Conservation (phyloP, 225 moss, liverwort and hornwort species). For the Sphagnum tenellum region DNA sequence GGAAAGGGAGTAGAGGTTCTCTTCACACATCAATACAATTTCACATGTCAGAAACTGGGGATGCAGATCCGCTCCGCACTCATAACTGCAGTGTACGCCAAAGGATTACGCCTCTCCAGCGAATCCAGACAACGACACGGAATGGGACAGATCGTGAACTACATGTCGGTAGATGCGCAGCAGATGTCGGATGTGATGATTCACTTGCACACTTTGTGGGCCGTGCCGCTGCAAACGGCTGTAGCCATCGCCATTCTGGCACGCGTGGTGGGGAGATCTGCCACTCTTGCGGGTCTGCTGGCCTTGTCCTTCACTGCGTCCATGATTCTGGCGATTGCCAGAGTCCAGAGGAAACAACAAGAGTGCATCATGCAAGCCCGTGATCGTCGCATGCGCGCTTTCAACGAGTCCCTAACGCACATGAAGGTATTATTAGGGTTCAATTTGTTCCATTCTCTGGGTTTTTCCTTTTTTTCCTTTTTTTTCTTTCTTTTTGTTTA, state of each 20-base stretch:
- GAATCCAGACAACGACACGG: slow-evolving; percentile 75
- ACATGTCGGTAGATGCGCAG: slow-evolving; percentile 89
- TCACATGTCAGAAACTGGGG: slow-evolving; percentile 67
- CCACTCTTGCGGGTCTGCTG: slow-evolving; percentile 50
- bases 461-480: too few species aligned
- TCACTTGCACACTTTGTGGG: slow-evolving; percentile 76
- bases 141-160: slow-evolving; percentile 80
- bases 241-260: slow-evolving; percentile 47
- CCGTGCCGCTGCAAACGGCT: slow-evolving; percentile 51
- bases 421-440: slow-evolving; percentile 48
- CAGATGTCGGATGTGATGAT: slow-evolving; percentile 57
- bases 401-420: slow-evolving; percentile 68
- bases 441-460: too few species aligned
- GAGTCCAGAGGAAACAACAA: slow-evolving; percentile 31
- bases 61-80: slow-evolving; percentile 66
- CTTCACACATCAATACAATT: slow-evolving; percentile 54
- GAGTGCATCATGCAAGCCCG: slow-evolving; percentile 46
- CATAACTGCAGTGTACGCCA: slow-evolving; percentile 66
- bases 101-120: slow-evolving; percentile 80
- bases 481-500: too few species aligned
- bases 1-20: slow-evolving; percentile 43
- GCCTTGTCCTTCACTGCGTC: slow-evolving; percentile 24
- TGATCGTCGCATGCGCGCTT: slow-evolving; percentile 60
- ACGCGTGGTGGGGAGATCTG: slow-evolving; percentile 22
- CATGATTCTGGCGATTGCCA: slow-evolving; percentile 20